Evolutionary conservation across 306 rosid species (phyloP).

Genomic region (Cotoneaster glaucophyllus): DNA sequence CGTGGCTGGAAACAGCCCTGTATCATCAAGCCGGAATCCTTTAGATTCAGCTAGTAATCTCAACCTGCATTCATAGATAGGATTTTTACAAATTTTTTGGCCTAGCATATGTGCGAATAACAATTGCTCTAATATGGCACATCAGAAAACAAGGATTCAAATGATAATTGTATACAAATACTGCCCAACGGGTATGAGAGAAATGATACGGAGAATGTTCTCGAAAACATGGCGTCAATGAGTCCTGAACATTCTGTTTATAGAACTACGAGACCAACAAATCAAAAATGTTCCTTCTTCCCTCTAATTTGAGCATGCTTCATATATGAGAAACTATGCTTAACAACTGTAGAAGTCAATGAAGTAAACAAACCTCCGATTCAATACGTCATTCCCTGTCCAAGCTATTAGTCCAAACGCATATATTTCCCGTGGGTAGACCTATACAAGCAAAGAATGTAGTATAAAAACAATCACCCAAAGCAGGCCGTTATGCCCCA

Average conservation of each 20-base stretch:
- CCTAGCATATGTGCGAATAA: background rate
- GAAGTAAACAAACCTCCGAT: conserved; percentile 60
- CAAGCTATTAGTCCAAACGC: conserved; percentile 83
- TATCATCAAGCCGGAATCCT: conserved; percentile 88
- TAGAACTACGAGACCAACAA: background rate
- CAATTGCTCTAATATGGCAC: background rate
- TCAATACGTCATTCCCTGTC: conserved; percentile 92
- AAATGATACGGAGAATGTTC: background rate
- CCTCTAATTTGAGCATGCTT: background rate
- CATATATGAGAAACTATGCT: background rate
- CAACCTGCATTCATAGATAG: conserved; percentile 42
- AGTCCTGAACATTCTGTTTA: background rate
- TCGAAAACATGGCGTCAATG: background rate
- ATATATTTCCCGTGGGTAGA: conserved; percentile 73
- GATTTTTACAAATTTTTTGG: background rate
- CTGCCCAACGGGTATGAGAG: background rate
- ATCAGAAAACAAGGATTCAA: background rate
- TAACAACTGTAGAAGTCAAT: background rate
- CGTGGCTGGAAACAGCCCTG: conserved; percentile 74
- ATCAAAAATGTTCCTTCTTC: background rate
- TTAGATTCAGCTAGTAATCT: conserved; percentile 81
- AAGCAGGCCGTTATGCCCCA: background rate
- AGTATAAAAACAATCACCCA: background rate
- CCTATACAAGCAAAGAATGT: conserved; percentile 39
- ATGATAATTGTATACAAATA: background rate